Evolutionary conservation across 495 filamentous ascomycete genomes (phyloP).

Genomic region (Cladorrhinum samala): DNA sequence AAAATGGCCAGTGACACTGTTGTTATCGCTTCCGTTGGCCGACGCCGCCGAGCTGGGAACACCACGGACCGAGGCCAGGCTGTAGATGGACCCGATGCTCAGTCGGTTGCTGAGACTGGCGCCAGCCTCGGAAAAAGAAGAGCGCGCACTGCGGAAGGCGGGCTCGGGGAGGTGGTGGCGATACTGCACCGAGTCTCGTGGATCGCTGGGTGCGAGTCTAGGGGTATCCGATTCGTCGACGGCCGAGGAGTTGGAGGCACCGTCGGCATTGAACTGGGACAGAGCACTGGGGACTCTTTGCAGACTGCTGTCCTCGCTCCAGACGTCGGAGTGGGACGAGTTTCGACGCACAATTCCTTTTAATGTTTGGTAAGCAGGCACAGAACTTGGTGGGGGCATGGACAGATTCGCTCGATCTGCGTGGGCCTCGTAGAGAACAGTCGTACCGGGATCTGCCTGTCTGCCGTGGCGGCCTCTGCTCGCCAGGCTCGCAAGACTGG

Average conservation of each 20-base stretch:
- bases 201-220: constrained; percentile 27
- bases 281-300: constrained; percentile 8
- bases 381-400: constrained; percentile 49
- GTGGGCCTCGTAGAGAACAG: constrained; percentile 29
- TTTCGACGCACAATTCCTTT: constrained; percentile 21
- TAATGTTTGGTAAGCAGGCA: constrained; percentile 14
- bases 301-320: constrained; percentile 20
- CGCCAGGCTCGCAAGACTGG: constrained; percentile 14
- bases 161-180: constrained; percentile 40
- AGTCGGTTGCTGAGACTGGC: constrained; percentile 49
- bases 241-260: constrained; percentile 18
- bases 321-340: constrained; percentile 27
- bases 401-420: constrained; percentile 53
- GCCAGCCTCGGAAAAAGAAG: constrained; percentile 31
- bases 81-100: constrained; percentile 61
- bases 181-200: constrained; percentile 19
- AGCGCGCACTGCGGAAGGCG: constrained; percentile 36
- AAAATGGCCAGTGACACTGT: constrained; percentile 26
- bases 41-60: constrained; percentile 39
- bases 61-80: constrained; percentile 51
- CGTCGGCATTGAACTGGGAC: constrained; percentile 19
- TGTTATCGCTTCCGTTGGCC: constrained; percentile 35
- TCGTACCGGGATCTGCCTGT: constrained; percentile 47
- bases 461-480: constrained; percentile 39
- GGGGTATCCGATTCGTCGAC: constrained; percentile 39